Percentiles rank a stretch among this genome's conserved stretches.
Conservation (phyloP, 371 early-diverging fungal species). For the Mucor velutinosus region DNA sequence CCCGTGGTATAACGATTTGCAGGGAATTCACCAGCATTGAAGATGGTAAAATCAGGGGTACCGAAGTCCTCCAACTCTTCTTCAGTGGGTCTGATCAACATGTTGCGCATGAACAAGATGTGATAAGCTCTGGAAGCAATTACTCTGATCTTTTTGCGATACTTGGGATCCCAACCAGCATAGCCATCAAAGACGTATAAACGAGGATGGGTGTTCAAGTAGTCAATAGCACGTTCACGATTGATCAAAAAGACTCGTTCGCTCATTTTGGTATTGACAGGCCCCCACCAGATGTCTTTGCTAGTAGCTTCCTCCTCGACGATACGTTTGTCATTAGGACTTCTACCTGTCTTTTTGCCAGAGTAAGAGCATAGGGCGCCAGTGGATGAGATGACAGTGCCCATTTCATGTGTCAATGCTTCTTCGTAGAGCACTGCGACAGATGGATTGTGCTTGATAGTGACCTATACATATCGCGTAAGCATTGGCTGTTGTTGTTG, state of each 20-base stretch:
- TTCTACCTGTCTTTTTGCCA: constrained; percentile 89
- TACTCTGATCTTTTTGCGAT: constrained; percentile 94
- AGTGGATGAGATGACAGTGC: constrained; percentile 84
- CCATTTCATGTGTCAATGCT: constrained; percentile 85
- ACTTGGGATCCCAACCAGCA: constrained; percentile 95
- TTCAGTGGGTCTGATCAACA: constrained; percentile 93
- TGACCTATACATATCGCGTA: constrained; percentile 33
- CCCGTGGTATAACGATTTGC: constrained; percentile 96
- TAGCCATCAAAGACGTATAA: constrained; percentile 96
- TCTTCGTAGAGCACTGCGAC: constrained; percentile 93
- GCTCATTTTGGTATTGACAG: constrained; percentile 90
- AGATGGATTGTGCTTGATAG: constrained; percentile 70
- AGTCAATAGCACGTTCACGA: constrained; percentile 95
- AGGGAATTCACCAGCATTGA: constrained; percentile 96
- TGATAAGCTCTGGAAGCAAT: constrained; percentile 97
- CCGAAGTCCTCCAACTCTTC: constrained; percentile 90
- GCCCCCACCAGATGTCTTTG: constrained; percentile 98
- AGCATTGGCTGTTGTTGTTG: too few relatives aligned
- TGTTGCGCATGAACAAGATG: constrained; percentile 96
- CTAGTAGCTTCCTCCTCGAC: constrained; percentile 85
- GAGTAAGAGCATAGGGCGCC: constrained; percentile 93
- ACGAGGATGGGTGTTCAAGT: constrained; percentile 91
- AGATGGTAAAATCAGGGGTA: constrained; percentile 95
- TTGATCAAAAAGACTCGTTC: constrained; percentile 91
- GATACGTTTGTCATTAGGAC: constrained; percentile 95